Percentiles rank a stretch among this genome's conserved stretches.
These are phyloP conservation scores for Saraca asoca DNA, from an alignment of 331 rosid species.

Conservation along the genomic window DNA sequence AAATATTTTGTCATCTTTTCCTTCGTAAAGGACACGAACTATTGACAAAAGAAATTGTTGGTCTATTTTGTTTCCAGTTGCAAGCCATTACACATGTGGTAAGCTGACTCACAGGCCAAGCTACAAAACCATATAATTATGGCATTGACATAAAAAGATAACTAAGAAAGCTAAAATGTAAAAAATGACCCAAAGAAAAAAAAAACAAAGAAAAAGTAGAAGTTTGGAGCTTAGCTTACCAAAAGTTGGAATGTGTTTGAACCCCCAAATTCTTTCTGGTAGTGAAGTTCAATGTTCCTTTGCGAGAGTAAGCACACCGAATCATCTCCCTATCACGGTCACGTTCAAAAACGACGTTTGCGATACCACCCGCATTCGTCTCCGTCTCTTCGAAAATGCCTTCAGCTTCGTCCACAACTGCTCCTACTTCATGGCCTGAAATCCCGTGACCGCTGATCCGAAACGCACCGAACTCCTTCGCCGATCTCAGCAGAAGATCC, in stretches of 20 bases:
- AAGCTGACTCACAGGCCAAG: too few relatives aligned
- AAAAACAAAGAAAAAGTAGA: neutral
- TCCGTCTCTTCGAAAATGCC: slow-evolving; percentile 26
- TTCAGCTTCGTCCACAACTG: slow-evolving; percentile 49
- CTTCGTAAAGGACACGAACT: too few relatives aligned
- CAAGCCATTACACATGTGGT: too few relatives aligned
- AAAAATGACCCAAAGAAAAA: neutral
- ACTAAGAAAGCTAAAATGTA: too few relatives aligned
- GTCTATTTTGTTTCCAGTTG: too few relatives aligned
- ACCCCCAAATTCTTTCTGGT: slow-evolving; percentile 3
- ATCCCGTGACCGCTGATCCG: slow-evolving; percentile 67
- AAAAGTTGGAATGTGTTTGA: slow-evolving; percentile 42
- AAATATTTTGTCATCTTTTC: too few relatives aligned
- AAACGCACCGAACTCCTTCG: slow-evolving; percentile 58
- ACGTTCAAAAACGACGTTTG: slow-evolving; percentile 4
- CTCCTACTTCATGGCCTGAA: slow-evolving; percentile 44
- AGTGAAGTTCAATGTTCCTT: slow-evolving; percentile 35
- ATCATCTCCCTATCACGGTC: slow-evolving; percentile 41
- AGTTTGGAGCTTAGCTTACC: slow-evolving; percentile 44
- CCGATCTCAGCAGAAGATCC: slow-evolving; percentile 46
- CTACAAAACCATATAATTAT: too few relatives aligned
- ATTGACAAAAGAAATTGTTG: too few relatives aligned
- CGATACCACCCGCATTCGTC: neutral
- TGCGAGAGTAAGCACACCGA: slow-evolving; percentile 43
- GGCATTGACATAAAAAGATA: too few relatives aligned